These are phyloP conservation scores for Pythium biforme DNA, from an alignment of 352 stramenopile genomes.

Conservation along the genomic window DNA sequence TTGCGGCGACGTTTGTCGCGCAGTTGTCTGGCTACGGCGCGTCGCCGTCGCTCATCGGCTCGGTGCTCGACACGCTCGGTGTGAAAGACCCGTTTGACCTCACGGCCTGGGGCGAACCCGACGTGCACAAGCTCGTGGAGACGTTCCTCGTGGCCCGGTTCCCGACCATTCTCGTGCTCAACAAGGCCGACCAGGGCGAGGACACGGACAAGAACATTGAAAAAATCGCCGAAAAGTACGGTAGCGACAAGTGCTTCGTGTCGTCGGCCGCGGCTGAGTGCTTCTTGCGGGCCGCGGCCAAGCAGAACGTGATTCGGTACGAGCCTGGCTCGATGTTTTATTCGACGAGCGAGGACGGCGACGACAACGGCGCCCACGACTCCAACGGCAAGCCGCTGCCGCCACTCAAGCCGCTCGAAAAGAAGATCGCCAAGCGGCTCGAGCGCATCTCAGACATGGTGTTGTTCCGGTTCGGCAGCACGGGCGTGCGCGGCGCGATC, in stretches of 20 bases:
- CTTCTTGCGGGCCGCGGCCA: constrained; percentile 69
- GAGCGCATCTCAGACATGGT: constrained; percentile 90
- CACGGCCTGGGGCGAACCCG: constrained; percentile 45
- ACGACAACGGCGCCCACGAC: constrained; percentile 52
- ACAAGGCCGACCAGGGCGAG: constrained; percentile 85
- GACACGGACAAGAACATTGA: constrained; percentile 88
- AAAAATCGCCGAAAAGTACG: constrained; percentile 87
- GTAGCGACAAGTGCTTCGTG: constrained; percentile 84
- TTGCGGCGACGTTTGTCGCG: constrained; percentile 63
- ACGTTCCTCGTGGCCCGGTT: constrained; percentile 79
- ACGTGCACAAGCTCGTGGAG: constrained; percentile 79
- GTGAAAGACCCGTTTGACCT: constrained; percentile 68
- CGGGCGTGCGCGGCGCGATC: constrained; percentile 83
- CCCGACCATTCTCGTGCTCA: constrained; percentile 86
- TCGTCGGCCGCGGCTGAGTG: constrained; percentile 84
- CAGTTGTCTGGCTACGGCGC: constrained; percentile 82
- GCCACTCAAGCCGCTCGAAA: constrained; percentile 65
- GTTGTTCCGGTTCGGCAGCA: constrained; percentile 86
- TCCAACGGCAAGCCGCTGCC: constrained; percentile 19
- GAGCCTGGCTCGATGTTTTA: constrained; percentile 87
- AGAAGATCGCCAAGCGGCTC: constrained; percentile 77
- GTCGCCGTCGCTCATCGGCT: constrained; percentile 67
- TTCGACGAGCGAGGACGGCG: constrained; percentile 63
- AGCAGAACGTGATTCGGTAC: constrained; percentile 84
- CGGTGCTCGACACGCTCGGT: constrained; percentile 64